Conservation (phyloP, 257 asterid species). For the Fraxinus americana region DNA sequence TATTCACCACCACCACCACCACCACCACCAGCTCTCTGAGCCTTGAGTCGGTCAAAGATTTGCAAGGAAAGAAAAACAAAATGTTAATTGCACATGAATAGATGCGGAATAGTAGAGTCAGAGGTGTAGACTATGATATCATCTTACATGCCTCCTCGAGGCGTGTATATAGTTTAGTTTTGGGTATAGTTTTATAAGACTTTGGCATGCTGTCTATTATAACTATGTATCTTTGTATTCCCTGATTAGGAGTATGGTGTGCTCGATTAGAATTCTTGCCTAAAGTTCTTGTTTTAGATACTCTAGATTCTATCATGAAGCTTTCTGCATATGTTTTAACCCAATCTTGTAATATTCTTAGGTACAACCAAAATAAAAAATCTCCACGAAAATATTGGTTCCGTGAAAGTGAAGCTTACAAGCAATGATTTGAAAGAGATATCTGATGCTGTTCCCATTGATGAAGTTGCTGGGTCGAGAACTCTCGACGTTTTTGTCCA, state of each 20-base stretch:
- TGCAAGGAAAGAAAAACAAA: neutral
- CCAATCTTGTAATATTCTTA: constrained; percentile 18
- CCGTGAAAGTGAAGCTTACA: constrained; percentile 51
- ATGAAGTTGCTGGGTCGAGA: constrained; percentile 53
- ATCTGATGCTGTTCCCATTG: constrained; percentile 39
- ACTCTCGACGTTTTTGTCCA: constrained; percentile 29
- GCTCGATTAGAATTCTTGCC: neutral
- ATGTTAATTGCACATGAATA: neutral
- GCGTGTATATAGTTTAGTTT: neutral
- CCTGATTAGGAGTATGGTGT: neutral
- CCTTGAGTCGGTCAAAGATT: neutral
- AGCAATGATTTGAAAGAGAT: constrained; percentile 50
- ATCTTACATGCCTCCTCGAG: neutral
- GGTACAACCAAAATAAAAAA: constrained; percentile 65
- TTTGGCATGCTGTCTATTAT: neutral
- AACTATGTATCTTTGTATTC: neutral
- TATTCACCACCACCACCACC: neutral
- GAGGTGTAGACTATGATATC: neutral
- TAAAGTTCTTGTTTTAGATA: neutral
- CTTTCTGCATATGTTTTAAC: neutral
- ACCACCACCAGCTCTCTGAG: neutral
- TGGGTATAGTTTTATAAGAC: neutral
- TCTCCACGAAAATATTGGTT: constrained; percentile 55
- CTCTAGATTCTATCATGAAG: neutral
- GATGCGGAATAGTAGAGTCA: neutral